Evolutionary conservation across 148 eudicot species (phyloP), one percentile per base, ranked within the genome.

Genomic region (Arbutus unedo): DNA sequence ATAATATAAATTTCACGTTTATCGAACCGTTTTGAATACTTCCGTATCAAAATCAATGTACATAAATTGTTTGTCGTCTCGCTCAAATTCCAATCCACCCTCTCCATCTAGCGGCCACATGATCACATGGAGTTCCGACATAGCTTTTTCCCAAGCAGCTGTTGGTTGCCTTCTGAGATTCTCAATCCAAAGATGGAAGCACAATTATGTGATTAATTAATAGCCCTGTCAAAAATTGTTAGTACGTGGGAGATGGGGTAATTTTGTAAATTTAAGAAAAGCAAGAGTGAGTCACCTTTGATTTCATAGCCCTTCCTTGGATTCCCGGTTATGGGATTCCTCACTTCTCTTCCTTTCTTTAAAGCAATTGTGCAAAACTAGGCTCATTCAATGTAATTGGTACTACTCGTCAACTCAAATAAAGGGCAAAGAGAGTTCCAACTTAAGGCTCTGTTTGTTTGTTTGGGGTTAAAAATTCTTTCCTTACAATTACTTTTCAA

Each of bases 311-410:
- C 86, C 66, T 86, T 77, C 76, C 85, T 16, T 84, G 79, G 86
- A 85, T 53, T 18, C 59, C 76, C 74, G 48, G 73, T 51, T 87
- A 86, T 89, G 89, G 91, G 89, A 86, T 85, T 87, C 91, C 90
- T 75, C 87, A 85, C 15, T 85, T 88, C 10, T 82, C 67, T 87
- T 75, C 66, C 60, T 77, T 81, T 44, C 74, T 77, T 81, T 31
- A 85, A 85, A 88, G 86, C 86, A 88, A 87, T 84, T 82, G 75
- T 81, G 73, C 76, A 78, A 85, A 31, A 79, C 79, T 16, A 72
- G 44, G 64, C 6, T 59, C 38, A 31, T 31, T 31, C 38, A 31
- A 31, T 31, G 38, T 31, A 31, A 31, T 31, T 31, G 38, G 38
- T 31, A 31, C 38, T 31, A 31, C 38, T 31, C n/a, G n/a, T n/a